phyloP scores from a whole-genome alignment of 2,329 filamentous ascomycete species.

The Venturia nashicola region DNA sequence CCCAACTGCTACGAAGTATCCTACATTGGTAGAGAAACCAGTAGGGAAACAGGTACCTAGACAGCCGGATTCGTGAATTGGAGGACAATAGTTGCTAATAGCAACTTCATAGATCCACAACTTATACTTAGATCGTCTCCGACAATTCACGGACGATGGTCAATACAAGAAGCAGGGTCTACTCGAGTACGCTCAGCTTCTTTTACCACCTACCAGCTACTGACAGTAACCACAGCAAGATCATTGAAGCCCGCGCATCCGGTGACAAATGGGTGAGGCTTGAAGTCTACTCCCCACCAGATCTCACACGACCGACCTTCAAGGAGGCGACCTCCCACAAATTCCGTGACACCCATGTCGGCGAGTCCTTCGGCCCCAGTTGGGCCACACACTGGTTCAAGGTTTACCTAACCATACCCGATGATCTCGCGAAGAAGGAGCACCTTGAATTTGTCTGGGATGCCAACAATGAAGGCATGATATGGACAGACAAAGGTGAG shows the following conservation, averaged over 20 bases:
- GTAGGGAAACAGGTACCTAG: slow-evolving; percentile 50
- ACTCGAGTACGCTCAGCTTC: slow-evolving; percentile 44
- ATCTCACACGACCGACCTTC: slow-evolving; percentile 71
- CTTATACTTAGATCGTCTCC: slow-evolving; percentile 76
- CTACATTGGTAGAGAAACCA: slow-evolving; percentile 37
- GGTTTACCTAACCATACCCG: slow-evolving; percentile 64
- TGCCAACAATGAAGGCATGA: slow-evolving; percentile 81
- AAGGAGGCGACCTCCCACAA: slow-evolving; percentile 66
- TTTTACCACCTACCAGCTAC: slow-evolving; percentile 1
- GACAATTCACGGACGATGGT: slow-evolving; percentile 65
- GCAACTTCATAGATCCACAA: slow-evolving; percentile 30
- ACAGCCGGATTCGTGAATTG: background rate
- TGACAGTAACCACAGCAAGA: slow-evolving; percentile 42
- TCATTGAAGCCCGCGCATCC: slow-evolving; percentile 54
- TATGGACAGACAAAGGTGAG: slow-evolving; percentile 84
- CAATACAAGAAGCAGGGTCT: slow-evolving; percentile 62
- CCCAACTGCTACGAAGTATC: slow-evolving; percentile 27
- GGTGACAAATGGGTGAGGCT: slow-evolving; percentile 72
- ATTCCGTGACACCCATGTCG: slow-evolving; percentile 63
- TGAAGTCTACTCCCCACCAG: slow-evolving; percentile 72
- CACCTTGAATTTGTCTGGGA: slow-evolving; percentile 96
- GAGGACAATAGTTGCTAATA: slow-evolving; percentile 36
- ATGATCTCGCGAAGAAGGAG: slow-evolving; percentile 59
- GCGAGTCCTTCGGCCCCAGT: slow-evolving; percentile 76
- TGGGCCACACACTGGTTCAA: slow-evolving; percentile 99